Conservation (phyloP, 257 asterid genomes). For the Dorcoceras hygrometricum region DNA sequence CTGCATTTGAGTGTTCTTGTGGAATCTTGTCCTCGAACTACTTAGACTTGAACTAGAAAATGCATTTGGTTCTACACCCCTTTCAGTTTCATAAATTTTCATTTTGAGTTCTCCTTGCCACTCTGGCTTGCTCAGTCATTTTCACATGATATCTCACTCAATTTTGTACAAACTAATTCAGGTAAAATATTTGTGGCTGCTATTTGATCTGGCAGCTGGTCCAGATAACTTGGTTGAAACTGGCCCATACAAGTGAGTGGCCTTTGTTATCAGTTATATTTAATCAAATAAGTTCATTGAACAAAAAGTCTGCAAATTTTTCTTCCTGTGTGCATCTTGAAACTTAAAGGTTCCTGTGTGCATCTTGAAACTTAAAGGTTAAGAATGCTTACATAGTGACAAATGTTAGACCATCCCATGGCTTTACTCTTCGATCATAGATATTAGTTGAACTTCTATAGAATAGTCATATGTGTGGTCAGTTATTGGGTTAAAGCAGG, state of each 20-base stretch:
- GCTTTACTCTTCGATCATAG: not conserved
- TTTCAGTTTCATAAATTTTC: not conserved
- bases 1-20: not conserved
- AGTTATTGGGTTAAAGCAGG: not conserved
- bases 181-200: slow-evolving; percentile 97
- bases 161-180: slow-evolving; percentile 28
- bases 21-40: slow-evolving; percentile 8
- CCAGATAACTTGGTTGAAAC: slow-evolving; percentile 94
- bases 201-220: slow-evolving; percentile 97
- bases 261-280: slow-evolving; percentile 5
- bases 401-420: too few species aligned
- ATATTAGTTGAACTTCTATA: too few species aligned
- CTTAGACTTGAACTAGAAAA: not conserved
- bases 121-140: not conserved
- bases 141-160: not conserved
- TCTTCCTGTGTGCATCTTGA: too few species aligned
- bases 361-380: too few species aligned
- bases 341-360: too few species aligned
- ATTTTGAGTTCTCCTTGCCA: not conserved
- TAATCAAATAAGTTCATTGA: slow-evolving; percentile 7
- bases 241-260: slow-evolving; percentile 89
- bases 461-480: too few species aligned
- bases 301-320: too few species aligned
- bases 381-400: too few species aligned
- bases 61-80: not conserved